These are phyloP conservation scores for Erysiphe pulchra DNA, from an alignment of 2,329 filamentous ascomycete genomes.

Conservation along the genomic window DNA sequence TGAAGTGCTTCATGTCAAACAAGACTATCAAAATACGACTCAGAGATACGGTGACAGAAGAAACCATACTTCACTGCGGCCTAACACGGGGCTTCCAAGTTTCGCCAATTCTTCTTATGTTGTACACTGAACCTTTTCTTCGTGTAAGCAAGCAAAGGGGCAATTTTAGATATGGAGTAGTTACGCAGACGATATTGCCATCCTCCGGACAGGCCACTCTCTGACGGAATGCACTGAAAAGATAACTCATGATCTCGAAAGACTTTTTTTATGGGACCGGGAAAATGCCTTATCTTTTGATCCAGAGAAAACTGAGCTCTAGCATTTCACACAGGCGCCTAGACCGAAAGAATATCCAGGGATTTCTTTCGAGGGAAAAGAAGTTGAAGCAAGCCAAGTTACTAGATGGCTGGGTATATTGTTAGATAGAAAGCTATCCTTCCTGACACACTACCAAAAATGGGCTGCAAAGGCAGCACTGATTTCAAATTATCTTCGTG, in stretches of 20 bases:
- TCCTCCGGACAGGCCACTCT: neutral
- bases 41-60: neutral
- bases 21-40: neutral
- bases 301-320: neutral
- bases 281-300: neutral
- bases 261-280: neutral
- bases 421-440: neutral
- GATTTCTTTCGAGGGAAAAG: neutral
- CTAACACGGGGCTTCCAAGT: neutral
- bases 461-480: neutral
- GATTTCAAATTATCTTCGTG: neutral
- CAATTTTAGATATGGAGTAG: neutral
- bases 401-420: neutral
- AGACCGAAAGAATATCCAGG: neutral
- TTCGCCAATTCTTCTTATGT: neutral
- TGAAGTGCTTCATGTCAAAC: too few relatives aligned
- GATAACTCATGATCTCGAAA: neutral
- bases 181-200: neutral
- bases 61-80: neutral
- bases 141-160: neutral
- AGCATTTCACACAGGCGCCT: neutral
- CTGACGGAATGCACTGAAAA: neutral
- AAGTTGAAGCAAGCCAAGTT: neutral
- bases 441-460: neutral
- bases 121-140: neutral